Conservation (phyloP, 164 flowering plant species). For the Magnolia changhungtana region DNA sequence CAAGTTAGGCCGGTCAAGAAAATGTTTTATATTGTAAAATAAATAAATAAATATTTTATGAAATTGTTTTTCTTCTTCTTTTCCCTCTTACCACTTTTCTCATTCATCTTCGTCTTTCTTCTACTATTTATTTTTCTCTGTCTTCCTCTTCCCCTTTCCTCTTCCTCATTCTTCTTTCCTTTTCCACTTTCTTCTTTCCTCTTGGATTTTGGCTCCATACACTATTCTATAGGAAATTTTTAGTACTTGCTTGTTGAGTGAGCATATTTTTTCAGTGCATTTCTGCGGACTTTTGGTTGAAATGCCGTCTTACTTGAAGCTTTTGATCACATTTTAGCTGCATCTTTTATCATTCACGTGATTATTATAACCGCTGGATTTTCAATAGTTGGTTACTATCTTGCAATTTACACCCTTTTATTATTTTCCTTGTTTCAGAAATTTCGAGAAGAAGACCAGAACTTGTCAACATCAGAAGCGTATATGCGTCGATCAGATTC, state of each 20-base stretch:
- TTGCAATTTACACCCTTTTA: neutral
- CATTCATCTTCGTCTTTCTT: neutral
- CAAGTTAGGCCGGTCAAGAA: too few relatives aligned
- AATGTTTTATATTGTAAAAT: too few relatives aligned
- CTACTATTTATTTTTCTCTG: too few relatives aligned
- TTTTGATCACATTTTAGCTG: neutral
- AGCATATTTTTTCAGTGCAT: too few relatives aligned
- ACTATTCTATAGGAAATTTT: neutral
- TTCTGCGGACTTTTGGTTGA: too few relatives aligned
- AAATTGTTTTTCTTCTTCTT: neutral
- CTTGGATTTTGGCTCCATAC: neutral
- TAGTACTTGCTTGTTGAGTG: too few relatives aligned
- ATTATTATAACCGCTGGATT: neutral
- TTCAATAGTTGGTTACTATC: neutral
- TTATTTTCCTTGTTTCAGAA: slow-evolving; percentile 41
- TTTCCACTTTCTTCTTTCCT: neutral
- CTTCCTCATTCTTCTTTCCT: neutral
- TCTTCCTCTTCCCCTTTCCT: too few relatives aligned
- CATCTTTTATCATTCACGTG: neutral
- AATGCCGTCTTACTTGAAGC: neutral
- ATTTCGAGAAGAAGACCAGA: slow-evolving; percentile 84
- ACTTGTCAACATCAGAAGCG: slow-evolving; percentile 82
- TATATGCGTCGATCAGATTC: slow-evolving; percentile 83
- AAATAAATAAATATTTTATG: too few relatives aligned
- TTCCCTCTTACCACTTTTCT: neutral